Conservation (phyloP, 108 stramenopile genomes). For the Poteriospumella lacustris region DNA sequence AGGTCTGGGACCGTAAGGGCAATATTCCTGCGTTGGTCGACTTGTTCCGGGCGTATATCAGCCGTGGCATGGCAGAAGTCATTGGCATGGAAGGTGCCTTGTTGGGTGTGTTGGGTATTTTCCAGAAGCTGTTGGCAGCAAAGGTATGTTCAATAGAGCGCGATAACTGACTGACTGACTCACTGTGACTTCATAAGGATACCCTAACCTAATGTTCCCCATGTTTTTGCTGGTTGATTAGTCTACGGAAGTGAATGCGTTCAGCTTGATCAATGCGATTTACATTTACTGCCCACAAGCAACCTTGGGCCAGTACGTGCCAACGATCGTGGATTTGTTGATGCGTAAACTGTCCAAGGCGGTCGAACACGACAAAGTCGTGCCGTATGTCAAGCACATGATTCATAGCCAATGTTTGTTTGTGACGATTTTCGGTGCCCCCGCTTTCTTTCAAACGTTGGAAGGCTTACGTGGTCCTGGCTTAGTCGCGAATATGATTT, state of each 20-base stretch:
- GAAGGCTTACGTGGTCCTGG: background rate
- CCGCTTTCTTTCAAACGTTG: background rate
- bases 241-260: slow-evolving; percentile 5
- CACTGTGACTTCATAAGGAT: background rate
- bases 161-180: background rate
- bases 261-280: slow-evolving; percentile 1
- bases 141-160: too few species aligned
- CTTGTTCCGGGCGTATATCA: background rate
- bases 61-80: slow-evolving; percentile 14
- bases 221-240: too few species aligned
- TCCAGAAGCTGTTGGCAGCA: slow-evolving; percentile 72
- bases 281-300: background rate
- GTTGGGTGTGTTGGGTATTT: slow-evolving; percentile 70
- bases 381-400: background rate
- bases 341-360: background rate
- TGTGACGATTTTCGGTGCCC: background rate
- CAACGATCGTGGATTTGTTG: background rate
- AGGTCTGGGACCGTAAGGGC: slow-evolving; percentile 85
- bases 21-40: slow-evolving; percentile 85
- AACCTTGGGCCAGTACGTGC: background rate
- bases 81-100: too few species aligned
- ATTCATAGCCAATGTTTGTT: background rate
- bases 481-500: background rate
- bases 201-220: background rate
- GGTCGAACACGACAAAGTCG: background rate